Conservation (phyloP, 306 rosid genomes). For the Quillaja saponaria region DNA sequence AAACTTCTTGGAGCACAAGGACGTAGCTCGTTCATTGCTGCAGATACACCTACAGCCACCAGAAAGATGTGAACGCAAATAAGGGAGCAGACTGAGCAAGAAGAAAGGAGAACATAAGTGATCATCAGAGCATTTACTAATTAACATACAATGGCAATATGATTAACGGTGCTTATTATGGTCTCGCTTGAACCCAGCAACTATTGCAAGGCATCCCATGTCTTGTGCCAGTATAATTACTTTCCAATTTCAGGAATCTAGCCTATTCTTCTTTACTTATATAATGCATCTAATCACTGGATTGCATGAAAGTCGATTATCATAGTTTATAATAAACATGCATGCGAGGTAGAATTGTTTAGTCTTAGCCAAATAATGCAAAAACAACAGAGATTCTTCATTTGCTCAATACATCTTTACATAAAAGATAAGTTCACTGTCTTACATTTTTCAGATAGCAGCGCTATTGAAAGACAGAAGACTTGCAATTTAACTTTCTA, state of each 20-base stretch:
- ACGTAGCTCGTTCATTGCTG: conserved; percentile 93
- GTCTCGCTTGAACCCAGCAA: not conserved
- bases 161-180: not conserved
- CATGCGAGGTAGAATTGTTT: no score
- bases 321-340: no score
- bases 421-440: no score
- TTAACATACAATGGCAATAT: conserved; percentile 15
- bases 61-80: conserved; percentile 30
- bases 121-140: not conserved
- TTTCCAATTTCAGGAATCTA: conserved; percentile 4
- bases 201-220: not conserved
- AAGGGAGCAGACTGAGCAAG: conserved; percentile 9
- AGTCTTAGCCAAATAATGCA: no score
- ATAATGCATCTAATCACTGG: no score
- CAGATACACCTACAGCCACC: conserved; percentile 85
- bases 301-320: no score
- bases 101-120: not conserved
- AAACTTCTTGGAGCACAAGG: conserved; percentile 94
- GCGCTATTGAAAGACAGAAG: conserved; percentile 18
- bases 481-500: conserved; percentile 18
- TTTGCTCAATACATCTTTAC: no score
- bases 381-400: not conserved
- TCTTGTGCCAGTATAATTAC: not conserved
- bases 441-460: no score
- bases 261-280: not conserved